Evolutionary conservation across 352 stramenopile species (phyloP).

Genomic region (Phytophthora vignae): DNA sequence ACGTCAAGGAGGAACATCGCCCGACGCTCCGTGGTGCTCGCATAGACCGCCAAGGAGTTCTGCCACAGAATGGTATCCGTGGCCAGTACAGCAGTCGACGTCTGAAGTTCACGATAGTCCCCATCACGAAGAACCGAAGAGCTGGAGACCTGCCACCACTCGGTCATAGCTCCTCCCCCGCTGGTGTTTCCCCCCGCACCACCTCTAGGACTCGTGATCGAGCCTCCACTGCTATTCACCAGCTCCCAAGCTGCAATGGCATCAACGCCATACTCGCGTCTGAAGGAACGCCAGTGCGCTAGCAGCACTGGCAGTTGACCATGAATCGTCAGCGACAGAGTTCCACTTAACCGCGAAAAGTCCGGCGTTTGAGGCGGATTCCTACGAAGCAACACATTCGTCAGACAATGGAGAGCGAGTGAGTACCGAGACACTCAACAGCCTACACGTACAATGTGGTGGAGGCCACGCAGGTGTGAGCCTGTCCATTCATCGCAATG

Average conservation of each 20-base stretch:
- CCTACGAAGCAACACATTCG: conserved; percentile 26
- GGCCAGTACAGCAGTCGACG: conserved; percentile 16
- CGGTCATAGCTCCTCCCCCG: conserved; percentile 28
- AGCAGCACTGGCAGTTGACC: conserved; percentile 50
- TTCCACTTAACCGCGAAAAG: conserved; percentile 60
- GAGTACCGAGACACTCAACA: no score
- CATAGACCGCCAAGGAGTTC: conserved; percentile 40
- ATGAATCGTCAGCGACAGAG: conserved; percentile 57
- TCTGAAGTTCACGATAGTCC: background rate
- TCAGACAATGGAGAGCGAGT: background rate
- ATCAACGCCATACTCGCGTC: conserved; percentile 29
- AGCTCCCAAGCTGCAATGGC: conserved; percentile 38
- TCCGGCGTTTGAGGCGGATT: conserved; percentile 51
- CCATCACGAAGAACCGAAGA: conserved; percentile 12
- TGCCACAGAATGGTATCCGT: conserved; percentile 32
- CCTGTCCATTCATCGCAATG: conserved; percentile 45
- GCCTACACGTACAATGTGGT: conserved; percentile 33
- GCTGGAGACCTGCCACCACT: conserved; percentile 38
- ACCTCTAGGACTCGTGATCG: conserved; percentile 38
- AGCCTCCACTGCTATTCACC: conserved; percentile 19
- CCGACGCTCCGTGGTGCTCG: conserved; percentile 26
- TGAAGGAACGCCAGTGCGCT: conserved; percentile 48
- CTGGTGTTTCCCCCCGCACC: conserved; percentile 36
- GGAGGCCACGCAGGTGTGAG: conserved; percentile 39
- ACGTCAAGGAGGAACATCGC: conserved; percentile 35